Conservation (phyloP, 2,329 filamentous ascomycete genomes). For the Cordyceps militaris region DNA sequence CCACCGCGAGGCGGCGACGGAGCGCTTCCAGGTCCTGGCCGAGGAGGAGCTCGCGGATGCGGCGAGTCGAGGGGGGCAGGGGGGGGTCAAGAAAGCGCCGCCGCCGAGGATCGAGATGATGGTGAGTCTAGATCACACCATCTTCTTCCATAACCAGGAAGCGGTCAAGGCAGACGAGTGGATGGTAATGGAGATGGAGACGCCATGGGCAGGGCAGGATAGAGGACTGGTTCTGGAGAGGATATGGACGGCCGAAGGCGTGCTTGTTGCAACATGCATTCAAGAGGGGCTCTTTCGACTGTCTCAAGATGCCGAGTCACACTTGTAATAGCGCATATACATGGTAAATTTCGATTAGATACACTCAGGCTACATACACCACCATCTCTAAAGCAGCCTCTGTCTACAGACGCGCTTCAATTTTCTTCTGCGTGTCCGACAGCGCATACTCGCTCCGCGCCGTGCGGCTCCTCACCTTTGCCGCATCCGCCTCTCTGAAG, state of each 20-base stretch:
- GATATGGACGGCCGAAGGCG: slow-evolving; percentile 3
- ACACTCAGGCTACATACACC: no score
- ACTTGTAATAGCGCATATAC: background rate
- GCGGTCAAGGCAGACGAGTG: background rate
- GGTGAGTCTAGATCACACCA: slow-evolving; percentile 10
- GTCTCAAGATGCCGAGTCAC: background rate
- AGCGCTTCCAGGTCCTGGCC: background rate
- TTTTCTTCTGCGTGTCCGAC: slow-evolving; percentile 11
- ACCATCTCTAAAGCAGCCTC: no score
- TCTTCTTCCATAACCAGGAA: slow-evolving; percentile 10
- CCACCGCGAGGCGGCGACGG: background rate
- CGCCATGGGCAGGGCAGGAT: slow-evolving; percentile 10
- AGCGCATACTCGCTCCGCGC: slow-evolving; percentile 4
- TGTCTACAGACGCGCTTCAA: slow-evolving; percentile 4
- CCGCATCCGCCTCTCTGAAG: slow-evolving; percentile 1
- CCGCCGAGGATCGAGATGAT: slow-evolving; percentile 2
- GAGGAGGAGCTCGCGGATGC: slow-evolving; percentile 2
- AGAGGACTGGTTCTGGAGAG: slow-evolving; percentile 8
- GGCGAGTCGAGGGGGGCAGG: background rate
- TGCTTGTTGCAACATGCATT: slow-evolving; percentile 6
- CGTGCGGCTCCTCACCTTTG: slow-evolving; percentile 1
- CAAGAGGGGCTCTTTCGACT: slow-evolving; percentile 4
- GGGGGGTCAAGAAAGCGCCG: background rate
- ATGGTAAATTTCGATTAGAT: background rate
- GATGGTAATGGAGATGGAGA: slow-evolving; percentile 13